Evolutionary conservation across 345 rosid genomes (phyloP), one percentile per base, ranked within the genome.

Genomic region (Gossypium mustelinum): DNA sequence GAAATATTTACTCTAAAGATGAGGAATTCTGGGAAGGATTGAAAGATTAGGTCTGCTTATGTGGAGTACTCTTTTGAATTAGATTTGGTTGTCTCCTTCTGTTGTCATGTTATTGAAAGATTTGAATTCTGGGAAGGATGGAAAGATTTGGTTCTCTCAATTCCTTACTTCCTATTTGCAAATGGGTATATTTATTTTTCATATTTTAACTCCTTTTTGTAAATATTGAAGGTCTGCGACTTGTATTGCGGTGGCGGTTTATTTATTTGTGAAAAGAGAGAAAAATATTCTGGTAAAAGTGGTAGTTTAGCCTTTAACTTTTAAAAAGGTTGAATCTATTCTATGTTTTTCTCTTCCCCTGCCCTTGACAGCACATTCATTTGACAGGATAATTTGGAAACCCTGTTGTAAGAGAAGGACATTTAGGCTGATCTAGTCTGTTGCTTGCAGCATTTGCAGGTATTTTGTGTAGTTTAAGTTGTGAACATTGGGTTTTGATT

Each of bases 391-490:
- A 82, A 75, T 82, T 81, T 95, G 25, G 86, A 86, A 84, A 68
- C 43, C 41, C 83, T 84, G 82, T 77, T 95, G 73, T 82, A 87
- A 78, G 93, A 90, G 77, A 90, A 85, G 68, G 84, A 73, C 10
- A 87, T 80, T 65, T 84, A 87, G 70, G 92, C 88, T 63, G 97
- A 93, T 83, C 76, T 95, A 67, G 97, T 93, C 78, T 95, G 93
- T 81, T 95, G 99, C 82, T 85, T 92, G 82, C 97, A 89, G 79
- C 90, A 95, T 86, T 83, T 93, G 73, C 97, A 20, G 98, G 98
- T 93, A 76, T 57, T 73, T 7, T 72, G 24, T 52, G 29, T 16
- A 22, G 54, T 66, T 39, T 20, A 0, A 20, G 22, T 20, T 20
- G 22, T 20, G 22, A 20, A 20, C 22, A 20, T 20, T 20, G 22